Evolutionary conservation across 2,329 filamentous ascomycete species (phyloP).

Genomic region (Penicillium hesseltinei): DNA sequence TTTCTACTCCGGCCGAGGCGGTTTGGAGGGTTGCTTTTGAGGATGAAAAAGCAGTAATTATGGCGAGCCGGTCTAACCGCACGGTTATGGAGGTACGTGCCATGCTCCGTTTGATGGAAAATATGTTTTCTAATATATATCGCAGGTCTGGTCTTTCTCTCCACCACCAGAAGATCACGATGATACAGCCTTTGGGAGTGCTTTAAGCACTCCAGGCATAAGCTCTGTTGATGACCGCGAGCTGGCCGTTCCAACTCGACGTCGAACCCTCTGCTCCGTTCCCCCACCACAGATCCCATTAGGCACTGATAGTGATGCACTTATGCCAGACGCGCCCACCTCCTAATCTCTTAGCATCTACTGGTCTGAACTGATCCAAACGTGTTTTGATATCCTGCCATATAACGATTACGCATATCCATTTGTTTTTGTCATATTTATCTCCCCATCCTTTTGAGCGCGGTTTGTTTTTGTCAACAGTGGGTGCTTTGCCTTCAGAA

Average conservation of each 20-base stretch:
- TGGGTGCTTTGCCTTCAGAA: constrained; percentile 14
- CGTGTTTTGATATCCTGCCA: constrained; percentile 10
- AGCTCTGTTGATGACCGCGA: constrained; percentile 21
- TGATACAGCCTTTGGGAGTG: constrained; percentile 32
- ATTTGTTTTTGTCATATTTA: constrained; percentile 13
- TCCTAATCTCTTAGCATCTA: constrained; percentile 17
- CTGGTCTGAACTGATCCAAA: constrained; percentile 6
- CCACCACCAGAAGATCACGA: constrained; percentile 57
- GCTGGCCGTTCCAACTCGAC: constrained; percentile 16
- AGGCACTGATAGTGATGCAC: constrained; percentile 31
- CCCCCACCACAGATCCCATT: constrained; percentile 29
- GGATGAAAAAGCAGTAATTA: constrained; percentile 95
- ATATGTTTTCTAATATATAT: constrained; percentile 10
- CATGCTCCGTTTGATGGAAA: not conserved
- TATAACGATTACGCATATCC: constrained; percentile 23
- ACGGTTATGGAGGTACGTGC: constrained; percentile 93
- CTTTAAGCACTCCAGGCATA: constrained; percentile 35
- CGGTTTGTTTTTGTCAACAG: constrained; percentile 10
- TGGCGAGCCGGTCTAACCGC: constrained; percentile 78
- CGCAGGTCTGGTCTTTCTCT: constrained; percentile 89
- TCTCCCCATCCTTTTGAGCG: constrained; percentile 10
- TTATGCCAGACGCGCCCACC: constrained; percentile 36
- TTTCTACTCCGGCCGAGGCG: constrained; percentile 86
- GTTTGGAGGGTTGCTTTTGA: constrained; percentile 99
- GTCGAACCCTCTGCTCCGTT: constrained; percentile 32